Conservation (phyloP, 2,329 filamentous ascomycete genomes). For the Xylaria arbuscula region DNA sequence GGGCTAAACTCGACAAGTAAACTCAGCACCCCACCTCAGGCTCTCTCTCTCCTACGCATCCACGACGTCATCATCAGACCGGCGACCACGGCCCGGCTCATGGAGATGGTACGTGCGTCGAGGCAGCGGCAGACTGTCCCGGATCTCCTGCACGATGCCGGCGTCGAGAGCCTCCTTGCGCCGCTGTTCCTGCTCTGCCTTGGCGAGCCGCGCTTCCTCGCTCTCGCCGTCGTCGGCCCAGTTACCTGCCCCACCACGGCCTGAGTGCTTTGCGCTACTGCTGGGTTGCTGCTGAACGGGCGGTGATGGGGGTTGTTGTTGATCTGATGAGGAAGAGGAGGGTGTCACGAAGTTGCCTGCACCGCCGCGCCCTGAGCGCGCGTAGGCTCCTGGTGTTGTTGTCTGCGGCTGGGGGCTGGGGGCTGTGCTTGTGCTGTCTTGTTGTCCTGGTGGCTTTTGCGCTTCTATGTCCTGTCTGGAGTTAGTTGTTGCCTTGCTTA, state of each 20-base stretch:
- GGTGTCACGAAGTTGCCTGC: constrained; percentile 68
- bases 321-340: constrained; percentile 37
- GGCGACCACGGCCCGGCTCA: constrained; percentile 41
- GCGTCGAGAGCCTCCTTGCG: constrained; percentile 48
- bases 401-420: constrained; percentile 27
- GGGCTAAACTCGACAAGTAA: neutral
- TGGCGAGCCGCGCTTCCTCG: constrained; percentile 25
- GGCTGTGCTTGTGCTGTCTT: constrained; percentile 36
- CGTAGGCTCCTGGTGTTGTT: constrained; percentile 39
- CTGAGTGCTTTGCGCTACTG: constrained; percentile 46
- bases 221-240: constrained; percentile 48
- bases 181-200: constrained; percentile 45
- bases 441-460: constrained; percentile 42
- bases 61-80: constrained; percentile 32
- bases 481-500: neutral
- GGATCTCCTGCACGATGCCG: constrained; percentile 44
- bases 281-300: constrained; percentile 26
- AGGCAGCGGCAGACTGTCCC: constrained; percentile 46
- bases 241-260: constrained; percentile 70
- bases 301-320: constrained; percentile 33
- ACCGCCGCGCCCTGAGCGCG: constrained; percentile 64
- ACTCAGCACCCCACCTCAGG: neutral
- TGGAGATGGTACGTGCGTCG: constrained; percentile 46
- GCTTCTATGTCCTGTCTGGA: constrained; percentile 50
- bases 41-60: constrained; percentile 1